These are phyloP conservation scores for Orychophragmus violaceus DNA, from an alignment of 345 rosid genomes.

Conservation along the genomic window DNA sequence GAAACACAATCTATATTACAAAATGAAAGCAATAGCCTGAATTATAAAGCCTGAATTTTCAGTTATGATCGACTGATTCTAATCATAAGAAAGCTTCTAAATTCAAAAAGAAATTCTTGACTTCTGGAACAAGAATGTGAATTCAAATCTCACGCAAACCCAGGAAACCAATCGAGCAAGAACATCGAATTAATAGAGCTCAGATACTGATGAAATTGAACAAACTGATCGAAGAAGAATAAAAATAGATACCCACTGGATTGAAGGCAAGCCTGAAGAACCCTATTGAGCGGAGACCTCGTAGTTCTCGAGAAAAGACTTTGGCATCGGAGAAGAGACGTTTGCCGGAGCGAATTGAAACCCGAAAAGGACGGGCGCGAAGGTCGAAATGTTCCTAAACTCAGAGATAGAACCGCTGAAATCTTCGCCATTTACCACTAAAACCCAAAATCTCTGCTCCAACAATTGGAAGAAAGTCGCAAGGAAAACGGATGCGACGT, in stretches of 20 bases:
- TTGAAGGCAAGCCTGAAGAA: constrained; percentile 44
- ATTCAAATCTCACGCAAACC: neutral
- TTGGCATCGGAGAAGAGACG: constrained; percentile 23
- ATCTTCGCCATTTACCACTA: constrained; percentile 26
- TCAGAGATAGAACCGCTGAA: constrained; percentile 42
- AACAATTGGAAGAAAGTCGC: neutral
- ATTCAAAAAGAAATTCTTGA: neutral
- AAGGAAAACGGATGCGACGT: neutral
- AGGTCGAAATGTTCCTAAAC: constrained; percentile 35
- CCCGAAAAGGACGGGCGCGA: constrained; percentile 27
- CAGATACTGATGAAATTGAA: too few relatives aligned
- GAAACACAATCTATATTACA: neutral
- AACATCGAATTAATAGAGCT: too few relatives aligned
- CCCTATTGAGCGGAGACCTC: constrained; percentile 39
- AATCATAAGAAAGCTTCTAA: neutral
- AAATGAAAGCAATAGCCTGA: neutral
- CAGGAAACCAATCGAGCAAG: neutral
- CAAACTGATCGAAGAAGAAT: neutral
- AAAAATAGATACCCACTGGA: constrained; percentile 40
- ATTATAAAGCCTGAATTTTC: neutral
- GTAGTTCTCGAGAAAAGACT: constrained; percentile 31
- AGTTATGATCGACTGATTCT: neutral
- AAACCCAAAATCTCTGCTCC: neutral
- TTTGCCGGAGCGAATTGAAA: constrained; percentile 36
- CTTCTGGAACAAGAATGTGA: neutral